Evolutionary conservation across 2,329 filamentous ascomycete species (phyloP).

Genomic region (Fusarium aywerte): DNA sequence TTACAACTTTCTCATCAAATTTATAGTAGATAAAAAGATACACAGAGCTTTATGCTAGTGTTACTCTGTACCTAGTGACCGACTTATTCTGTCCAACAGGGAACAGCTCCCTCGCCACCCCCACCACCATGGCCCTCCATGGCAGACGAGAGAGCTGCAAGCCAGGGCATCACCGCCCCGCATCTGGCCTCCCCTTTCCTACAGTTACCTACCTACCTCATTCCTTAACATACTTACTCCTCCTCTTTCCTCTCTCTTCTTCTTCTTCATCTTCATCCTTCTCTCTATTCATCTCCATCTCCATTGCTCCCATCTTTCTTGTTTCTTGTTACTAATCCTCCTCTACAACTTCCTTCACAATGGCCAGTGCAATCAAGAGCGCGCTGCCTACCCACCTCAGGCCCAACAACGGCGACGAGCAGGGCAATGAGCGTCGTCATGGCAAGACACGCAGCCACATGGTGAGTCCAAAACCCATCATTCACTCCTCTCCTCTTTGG

Average conservation of each 20-base stretch:
- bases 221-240: conserved; percentile 37
- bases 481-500: background rate
- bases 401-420: conserved; percentile 61
- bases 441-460: conserved; percentile 88
- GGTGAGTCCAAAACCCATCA: conserved; percentile 64
- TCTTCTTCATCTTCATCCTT: conserved; percentile 11
- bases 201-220: conserved; percentile 31
- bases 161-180: conserved; percentile 40
- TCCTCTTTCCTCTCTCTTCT: conserved; percentile 3
- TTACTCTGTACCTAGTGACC: background rate
- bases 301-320: conserved; percentile 5
- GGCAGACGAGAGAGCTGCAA: conserved; percentile 21
- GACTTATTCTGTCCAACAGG: conserved; percentile 20
- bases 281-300: background rate
- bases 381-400: conserved; percentile 88
- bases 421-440: conserved; percentile 72
- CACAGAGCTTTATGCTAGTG: background rate
- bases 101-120: conserved; percentile 38
- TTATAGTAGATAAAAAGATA: conserved; percentile 14
- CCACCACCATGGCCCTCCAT: conserved; percentile 32
- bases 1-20: conserved; percentile 16
- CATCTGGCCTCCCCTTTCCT: conserved; percentile 33
- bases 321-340: conserved; percentile 15
- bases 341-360: conserved; percentile 53
- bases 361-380: conserved; percentile 77